Base-by-base conservation (phyloP, 2,329 filamentous ascomycete genomes). In the Penicillium aurantiogriseum region DNA sequence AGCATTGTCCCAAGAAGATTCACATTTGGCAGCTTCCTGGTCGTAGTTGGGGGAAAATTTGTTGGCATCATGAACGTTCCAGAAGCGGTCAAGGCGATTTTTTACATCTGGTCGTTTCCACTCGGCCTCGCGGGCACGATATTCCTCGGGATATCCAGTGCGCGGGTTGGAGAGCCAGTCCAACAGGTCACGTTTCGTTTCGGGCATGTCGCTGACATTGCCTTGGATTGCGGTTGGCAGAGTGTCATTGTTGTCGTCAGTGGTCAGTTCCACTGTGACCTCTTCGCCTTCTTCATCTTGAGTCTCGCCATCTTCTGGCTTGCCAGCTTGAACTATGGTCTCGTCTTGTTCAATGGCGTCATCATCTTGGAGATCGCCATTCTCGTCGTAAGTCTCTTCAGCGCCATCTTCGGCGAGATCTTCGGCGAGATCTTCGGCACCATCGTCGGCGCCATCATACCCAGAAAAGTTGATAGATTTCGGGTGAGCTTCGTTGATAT, bases 1-100 rank as follows among this genome's bases (percentile, higher is more conserved):
- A 15, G 66, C 64, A 36, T 62, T 44, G 23, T 70, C 63, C 76
- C 76, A 77, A 6, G 64, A 61, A 6, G 63, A 43, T 7, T 72
- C 68, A 11, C 75, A 64, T 40, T 66, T 65, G 31, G 67, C 57
- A 3, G 63, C 60, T 25, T 67, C 65, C n/a, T 71, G 65, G 40
- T 74, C 67, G 44, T 76, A 77, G 23, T 70, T 65, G 5, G 62
- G 50, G 11, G 69, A 72, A 47, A 77, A 76, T 2, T 66, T 67
- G 19, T 62, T 53, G 6, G 70, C 68, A 48, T 77, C 63, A 55
- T 77, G 63, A 21, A 77, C 63, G 31, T 70, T 76, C 75, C 75
- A 77, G 45, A 70, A 63, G 31, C 68, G 60, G 10, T 66, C 60
- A 21, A 76, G 64, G 35, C 73, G 72, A 25, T 68, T 59, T 46